These are phyloP conservation scores for Pinus taeda DNA, from an alignment of 75 land plant species.

Conservation along the genomic window DNA sequence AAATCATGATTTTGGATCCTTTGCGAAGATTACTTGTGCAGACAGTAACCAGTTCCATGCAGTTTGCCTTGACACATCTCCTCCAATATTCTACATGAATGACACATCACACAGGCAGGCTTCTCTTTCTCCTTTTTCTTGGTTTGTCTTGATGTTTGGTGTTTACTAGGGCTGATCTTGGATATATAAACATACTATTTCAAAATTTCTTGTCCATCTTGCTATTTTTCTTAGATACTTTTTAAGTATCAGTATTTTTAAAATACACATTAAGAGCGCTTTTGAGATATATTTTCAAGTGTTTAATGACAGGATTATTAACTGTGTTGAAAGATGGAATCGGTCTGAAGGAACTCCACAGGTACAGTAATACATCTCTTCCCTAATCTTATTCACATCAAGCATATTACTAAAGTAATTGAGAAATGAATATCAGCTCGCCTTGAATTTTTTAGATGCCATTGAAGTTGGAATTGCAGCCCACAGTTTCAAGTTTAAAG, in stretches of 20 bases:
- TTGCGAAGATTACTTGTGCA: constrained; percentile 78
- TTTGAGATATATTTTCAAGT: not conserved
- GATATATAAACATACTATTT: not conserved
- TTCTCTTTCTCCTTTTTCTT: not conserved
- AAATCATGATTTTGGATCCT: constrained; percentile 74
- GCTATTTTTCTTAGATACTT: not conserved
- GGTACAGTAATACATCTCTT: constrained; percentile 29
- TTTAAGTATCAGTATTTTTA: constrained; percentile 1
- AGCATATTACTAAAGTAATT: not conserved
- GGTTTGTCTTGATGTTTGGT: not conserved
- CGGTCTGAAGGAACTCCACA: constrained; percentile 80
- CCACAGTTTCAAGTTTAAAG: not conserved
- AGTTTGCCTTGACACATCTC: constrained; percentile 90
- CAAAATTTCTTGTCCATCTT: not conserved
- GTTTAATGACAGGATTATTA: constrained; percentile 71
- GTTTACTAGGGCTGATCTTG: not conserved
- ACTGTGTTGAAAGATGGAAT: constrained; percentile 89
- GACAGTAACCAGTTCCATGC: constrained; percentile 99
- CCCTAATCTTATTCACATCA: not conserved
- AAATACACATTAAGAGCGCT: not conserved
- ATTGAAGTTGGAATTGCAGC: not conserved
- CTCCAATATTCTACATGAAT: constrained; percentile 98
- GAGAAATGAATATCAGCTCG: not conserved
- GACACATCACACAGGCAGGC: constrained; percentile 89
- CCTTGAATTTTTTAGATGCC: not conserved